phyloP scores from a whole-genome alignment of 2,329 filamentous ascomycete species.

The Colletotrichum endophyticum region DNA sequence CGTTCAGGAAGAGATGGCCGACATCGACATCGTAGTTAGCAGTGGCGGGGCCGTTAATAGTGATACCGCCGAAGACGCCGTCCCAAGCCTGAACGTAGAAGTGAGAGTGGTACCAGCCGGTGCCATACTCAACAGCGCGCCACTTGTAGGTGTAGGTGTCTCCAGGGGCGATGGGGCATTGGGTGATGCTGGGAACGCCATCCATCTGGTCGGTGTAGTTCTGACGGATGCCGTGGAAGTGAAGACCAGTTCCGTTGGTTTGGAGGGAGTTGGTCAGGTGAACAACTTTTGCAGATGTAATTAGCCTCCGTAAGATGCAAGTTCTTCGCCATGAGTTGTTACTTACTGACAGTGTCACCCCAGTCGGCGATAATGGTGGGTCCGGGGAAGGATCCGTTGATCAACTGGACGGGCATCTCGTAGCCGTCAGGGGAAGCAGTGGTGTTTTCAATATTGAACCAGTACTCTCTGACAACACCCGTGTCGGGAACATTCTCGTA shows the following conservation, averaged over 20 bases:
- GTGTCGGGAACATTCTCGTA: neutral
- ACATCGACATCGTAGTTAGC: constrained; percentile 68
- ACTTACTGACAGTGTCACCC: neutral
- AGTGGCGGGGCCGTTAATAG: constrained; percentile 65
- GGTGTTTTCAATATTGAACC: neutral
- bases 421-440: neutral
- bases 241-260: constrained; percentile 63
- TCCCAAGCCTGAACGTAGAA: constrained; percentile 54
- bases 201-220: constrained; percentile 59
- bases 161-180: constrained; percentile 57
- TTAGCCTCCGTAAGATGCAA: neutral
- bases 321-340: accelerated
- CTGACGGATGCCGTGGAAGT: constrained; percentile 69
- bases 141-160: constrained; percentile 61
- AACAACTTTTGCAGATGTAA: constrained; percentile 26
- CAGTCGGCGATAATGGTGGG: neutral
- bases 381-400: neutral
- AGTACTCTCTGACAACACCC: neutral
- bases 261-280: constrained; percentile 58
- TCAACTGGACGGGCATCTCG: neutral
- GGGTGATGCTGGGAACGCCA: constrained; percentile 56
- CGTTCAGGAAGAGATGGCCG: constrained; percentile 61
- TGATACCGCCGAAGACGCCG: constrained; percentile 64
- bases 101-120: constrained; percentile 67
- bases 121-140: constrained; percentile 59